These are phyloP conservation scores for Ascoidea tarda DNA, from an alignment of 805 yeast genomes.

Conservation along the genomic window DNA sequence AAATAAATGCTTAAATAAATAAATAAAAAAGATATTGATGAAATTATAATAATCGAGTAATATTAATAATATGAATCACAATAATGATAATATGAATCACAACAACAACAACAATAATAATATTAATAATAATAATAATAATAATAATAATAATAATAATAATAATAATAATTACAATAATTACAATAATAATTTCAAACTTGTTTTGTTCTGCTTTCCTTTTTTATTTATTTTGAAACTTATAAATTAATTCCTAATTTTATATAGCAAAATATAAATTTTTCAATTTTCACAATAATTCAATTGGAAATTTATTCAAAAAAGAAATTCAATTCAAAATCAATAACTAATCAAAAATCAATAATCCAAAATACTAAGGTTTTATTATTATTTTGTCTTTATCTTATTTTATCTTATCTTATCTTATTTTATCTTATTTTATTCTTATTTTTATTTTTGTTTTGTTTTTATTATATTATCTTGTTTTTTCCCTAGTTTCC, in stretches of 20 bases:
- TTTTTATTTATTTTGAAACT: not conserved
- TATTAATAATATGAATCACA: slow-evolving; percentile 6
- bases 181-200: not conserved
- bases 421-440: not conserved
- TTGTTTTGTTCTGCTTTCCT: not conserved
- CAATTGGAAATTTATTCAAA: too few species aligned
- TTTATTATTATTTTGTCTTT: too few species aligned
- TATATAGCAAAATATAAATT: not conserved
- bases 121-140: slow-evolving; percentile 5
- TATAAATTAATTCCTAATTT: not conserved
- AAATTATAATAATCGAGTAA: slow-evolving; percentile 8
- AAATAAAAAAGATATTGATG: slow-evolving; percentile 14
- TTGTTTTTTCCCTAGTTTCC: too few species aligned
- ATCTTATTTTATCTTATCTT: not conserved
- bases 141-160: not conserved
- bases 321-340: too few species aligned
- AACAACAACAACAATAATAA: not conserved
- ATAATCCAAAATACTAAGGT: too few species aligned
- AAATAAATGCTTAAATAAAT: too few species aligned
- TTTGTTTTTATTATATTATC: too few species aligned
- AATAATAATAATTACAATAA: not conserved
- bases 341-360: too few species aligned
- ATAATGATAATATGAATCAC: slow-evolving; percentile 1
- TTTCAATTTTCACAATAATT: too few species aligned
- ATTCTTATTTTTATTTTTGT: too few species aligned